These are phyloP conservation scores for Trametopsis cervina DNA, from an alignment of 768 basidiomycete species.

Conservation along the genomic window DNA sequence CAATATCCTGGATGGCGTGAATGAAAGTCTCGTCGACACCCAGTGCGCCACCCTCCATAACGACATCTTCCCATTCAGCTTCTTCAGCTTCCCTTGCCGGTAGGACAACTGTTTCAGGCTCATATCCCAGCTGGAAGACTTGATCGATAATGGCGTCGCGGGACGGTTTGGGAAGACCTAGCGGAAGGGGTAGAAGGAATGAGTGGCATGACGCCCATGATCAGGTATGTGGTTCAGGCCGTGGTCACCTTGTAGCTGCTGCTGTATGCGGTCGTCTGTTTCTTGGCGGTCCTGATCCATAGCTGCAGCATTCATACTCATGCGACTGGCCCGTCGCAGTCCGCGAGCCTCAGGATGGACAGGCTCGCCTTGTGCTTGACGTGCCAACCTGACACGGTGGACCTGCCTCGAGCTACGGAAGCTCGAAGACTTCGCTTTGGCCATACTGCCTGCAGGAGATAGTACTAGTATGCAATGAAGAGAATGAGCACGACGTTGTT, in stretches of 20 bases:
- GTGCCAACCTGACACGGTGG: background rate
- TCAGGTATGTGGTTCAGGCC: background rate
- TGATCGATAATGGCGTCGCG: background rate
- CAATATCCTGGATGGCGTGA: background rate
- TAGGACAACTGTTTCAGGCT: background rate
- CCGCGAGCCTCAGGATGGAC: background rate
- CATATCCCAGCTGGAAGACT: background rate
- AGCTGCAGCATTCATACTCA: background rate
- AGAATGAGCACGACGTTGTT: background rate
- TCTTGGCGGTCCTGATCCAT: background rate
- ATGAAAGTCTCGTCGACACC: background rate
- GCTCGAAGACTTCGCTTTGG: background rate
- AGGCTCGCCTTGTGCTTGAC: background rate
- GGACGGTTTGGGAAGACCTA: background rate
- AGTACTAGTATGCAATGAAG: too few relatives aligned
- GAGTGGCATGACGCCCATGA: background rate
- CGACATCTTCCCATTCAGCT: background rate
- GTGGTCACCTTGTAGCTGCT: background rate
- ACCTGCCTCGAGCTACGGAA: background rate
- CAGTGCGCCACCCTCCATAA: background rate
- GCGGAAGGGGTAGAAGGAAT: background rate
- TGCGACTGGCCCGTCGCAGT: background rate
- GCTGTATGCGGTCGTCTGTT: background rate
- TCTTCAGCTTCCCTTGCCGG: background rate
- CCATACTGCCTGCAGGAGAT: too few relatives aligned